These are phyloP conservation scores for Takashimella tepidaria DNA, from an alignment of 1,284 basidiomycete species.

Conservation along the genomic window DNA sequence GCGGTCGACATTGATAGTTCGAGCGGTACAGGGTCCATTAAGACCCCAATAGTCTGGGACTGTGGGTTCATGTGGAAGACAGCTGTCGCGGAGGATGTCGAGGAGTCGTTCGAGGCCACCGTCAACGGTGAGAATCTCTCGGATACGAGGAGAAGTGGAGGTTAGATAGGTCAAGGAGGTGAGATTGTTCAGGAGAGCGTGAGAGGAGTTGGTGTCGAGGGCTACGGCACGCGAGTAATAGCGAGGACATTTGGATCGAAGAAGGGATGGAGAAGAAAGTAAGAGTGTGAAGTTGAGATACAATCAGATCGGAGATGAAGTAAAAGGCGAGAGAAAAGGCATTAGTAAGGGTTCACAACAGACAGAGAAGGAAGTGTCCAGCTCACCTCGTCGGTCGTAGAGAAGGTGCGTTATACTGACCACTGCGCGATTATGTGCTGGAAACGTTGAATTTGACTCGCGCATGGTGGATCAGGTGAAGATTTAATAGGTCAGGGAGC, in stretches of 20 bases:
- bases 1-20: constrained; percentile 60
- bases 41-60: constrained; percentile 46
- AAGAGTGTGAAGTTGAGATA: background rate
- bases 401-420: constrained; percentile 91
- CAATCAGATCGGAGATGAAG: background rate
- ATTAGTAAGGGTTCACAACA: no score
- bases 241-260: no score
- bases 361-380: constrained; percentile 13
- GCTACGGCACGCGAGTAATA: constrained; percentile 54
- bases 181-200: constrained; percentile 94
- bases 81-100: constrained; percentile 83
- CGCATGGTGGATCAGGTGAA: constrained; percentile 79
- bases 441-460: constrained; percentile 94
- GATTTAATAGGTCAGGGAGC: no score
- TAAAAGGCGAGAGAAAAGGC: background rate
- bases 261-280: constrained; percentile 3
- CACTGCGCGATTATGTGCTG: constrained; percentile 89
- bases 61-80: constrained; percentile 39
- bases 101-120: constrained; percentile 95
- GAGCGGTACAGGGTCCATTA: constrained; percentile 46
- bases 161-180: constrained; percentile 96
- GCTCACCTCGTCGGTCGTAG: constrained; percentile 90
- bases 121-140: constrained; percentile 96
- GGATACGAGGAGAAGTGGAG: constrained; percentile 92
- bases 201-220: constrained; percentile 82